phyloP scores from a whole-genome alignment of 345 rosid species.

The Salix purpurea region DNA sequence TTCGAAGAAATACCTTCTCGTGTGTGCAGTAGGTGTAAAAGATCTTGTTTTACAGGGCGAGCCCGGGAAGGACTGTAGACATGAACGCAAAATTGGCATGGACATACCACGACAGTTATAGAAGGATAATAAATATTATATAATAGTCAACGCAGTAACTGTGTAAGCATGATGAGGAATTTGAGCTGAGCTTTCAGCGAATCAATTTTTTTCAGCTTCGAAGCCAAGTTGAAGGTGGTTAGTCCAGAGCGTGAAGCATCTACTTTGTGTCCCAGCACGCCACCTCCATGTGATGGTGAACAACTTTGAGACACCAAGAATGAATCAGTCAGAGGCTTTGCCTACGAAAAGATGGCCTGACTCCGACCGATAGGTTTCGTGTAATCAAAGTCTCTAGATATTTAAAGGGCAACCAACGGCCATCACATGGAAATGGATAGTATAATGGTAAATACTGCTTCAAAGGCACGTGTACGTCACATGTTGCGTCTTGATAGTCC shows the following conservation, averaged over 20 bases:
- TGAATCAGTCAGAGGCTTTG: neutral
- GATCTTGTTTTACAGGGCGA: neutral
- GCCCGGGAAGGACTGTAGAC: too few species aligned
- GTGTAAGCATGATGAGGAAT: neutral
- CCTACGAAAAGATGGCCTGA: conserved; percentile 1
- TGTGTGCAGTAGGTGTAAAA: neutral
- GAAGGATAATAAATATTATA: neutral
- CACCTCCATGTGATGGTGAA: neutral
- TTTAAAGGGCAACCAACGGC: neutral
- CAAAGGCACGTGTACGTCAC: neutral
- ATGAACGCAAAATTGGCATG: too few species aligned
- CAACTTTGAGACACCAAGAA: neutral
- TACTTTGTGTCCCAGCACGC: conserved; percentile 6
- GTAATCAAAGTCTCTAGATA: neutral
- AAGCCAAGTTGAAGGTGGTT: neutral
- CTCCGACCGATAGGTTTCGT: neutral
- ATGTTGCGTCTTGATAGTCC: neutral
- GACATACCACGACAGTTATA: neutral
- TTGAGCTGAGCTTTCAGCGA: neutral
- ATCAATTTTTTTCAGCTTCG: neutral
- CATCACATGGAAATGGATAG: neutral
- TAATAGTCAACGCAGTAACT: neutral
- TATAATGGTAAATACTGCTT: neutral
- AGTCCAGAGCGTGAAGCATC: neutral
- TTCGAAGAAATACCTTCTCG: neutral